Base-by-base conservation (phyloP, 257 asterid genomes). In the Solanum arcanum region DNA sequence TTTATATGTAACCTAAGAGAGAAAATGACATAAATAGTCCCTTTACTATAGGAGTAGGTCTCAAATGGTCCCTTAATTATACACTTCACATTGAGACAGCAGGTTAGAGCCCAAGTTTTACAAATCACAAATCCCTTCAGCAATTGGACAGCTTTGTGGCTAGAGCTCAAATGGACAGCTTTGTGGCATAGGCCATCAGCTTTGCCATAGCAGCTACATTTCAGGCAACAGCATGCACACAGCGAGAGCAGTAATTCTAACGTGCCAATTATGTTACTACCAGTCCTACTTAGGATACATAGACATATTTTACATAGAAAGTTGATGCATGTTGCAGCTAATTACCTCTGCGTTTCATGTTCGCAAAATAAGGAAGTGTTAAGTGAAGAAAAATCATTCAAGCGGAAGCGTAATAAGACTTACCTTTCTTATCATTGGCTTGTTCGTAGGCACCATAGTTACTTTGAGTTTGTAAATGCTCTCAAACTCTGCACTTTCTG, bases 391-490 rank as follows among this genome's bases (percentile, higher is more conserved):
- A 44, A 89, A 46, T 68, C n/a, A 59, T 42, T 73, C 21, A 68
- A 86, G 12, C 41, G 49, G 86, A 88, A 84, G 87, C 88, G 82
- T 18, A 90, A 83, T 64, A 75, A 73, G 89, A 85, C 84, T 80
- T 88, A 95, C 99, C 99, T 94, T 94, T 93, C 99, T 95, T 75
- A 97, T 95, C 99, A 97, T 97, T 89, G 98, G 93, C 93, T 94
- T 97, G 97, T 97, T 96, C 88, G 99, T 97, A 74, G 99, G 99
- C 86, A 97, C 99, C 92, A 94, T 94, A 37, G 98, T 93, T 87
- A 97, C 99, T 94, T 96, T 95, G 90, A 97, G 99, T 92, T 96
- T 97, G 96, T 96, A 97, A 90, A 97, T 97, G 91, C 99, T 94
- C 94, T 95, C 97, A 88, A 97, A 97, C 90, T 97, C 99, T 83